Conservation (phyloP, 768 basidiomycete species). For the Phaeotremella fagi region DNA sequence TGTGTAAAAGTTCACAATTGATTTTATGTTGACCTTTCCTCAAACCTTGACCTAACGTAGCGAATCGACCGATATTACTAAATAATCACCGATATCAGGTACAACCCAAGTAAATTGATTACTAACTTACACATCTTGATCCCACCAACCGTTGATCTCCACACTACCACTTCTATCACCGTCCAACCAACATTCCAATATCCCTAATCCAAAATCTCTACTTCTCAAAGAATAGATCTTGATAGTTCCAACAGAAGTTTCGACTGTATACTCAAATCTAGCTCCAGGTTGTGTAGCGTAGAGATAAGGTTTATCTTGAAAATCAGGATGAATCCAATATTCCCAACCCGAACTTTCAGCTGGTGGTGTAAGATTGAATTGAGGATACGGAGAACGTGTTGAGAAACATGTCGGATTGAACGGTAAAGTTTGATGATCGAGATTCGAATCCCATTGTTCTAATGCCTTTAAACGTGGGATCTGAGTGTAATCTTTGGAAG, state of each 20-base stretch:
- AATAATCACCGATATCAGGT: neutral
- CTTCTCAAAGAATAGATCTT: slow-evolving; percentile 45
- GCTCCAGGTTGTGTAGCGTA: slow-evolving; percentile 33
- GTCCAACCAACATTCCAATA: slow-evolving; percentile 42
- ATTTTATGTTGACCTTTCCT: neutral
- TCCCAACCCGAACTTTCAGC: slow-evolving; percentile 32
- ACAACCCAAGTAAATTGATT: neutral
- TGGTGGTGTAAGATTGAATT: slow-evolving; percentile 39
- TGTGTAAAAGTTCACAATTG: neutral
- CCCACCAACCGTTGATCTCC: slow-evolving; percentile 41
- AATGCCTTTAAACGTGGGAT: slow-evolving; percentile 31
- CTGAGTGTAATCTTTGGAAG: slow-evolving; percentile 25
- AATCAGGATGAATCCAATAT: slow-evolving; percentile 42
- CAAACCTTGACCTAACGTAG: slow-evolving; percentile 5
- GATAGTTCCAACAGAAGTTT: slow-evolving; percentile 39
- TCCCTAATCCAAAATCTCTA: slow-evolving; percentile 42
- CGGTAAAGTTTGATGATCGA: slow-evolving; percentile 18
- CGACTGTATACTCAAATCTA: slow-evolving; percentile 30
- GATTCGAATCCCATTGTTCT: slow-evolving; percentile 36
- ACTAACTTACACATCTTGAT: slow-evolving; percentile 35
- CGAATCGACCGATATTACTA: slow-evolving; percentile 23
- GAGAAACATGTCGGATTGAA: slow-evolving; percentile 36
- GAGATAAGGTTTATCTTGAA: slow-evolving; percentile 43
- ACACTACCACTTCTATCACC: slow-evolving; percentile 25
- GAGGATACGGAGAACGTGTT: slow-evolving; percentile 21